phyloP scores from a whole-genome alignment of 164 flowering plant species.

The Buxus sempervirens region DNA sequence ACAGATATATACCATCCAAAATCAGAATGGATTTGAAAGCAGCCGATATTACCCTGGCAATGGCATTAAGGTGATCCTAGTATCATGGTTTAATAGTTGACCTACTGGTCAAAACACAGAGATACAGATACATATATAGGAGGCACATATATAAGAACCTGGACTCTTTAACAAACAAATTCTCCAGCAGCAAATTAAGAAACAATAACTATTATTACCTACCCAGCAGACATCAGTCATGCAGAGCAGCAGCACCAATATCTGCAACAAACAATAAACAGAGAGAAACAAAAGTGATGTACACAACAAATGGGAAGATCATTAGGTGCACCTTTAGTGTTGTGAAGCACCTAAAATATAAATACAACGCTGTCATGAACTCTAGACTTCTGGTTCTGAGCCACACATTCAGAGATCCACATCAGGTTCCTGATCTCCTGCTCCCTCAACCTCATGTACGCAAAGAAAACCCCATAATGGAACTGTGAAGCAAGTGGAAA shows the following conservation, averaged over 20 bases:
- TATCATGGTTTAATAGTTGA: too few species aligned
- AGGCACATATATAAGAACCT: too few species aligned
- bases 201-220: conserved; percentile 1
- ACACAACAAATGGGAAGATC: conserved; percentile 12
- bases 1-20: too few species aligned
- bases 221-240: background rate
- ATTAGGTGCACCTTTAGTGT: background rate
- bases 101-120: too few species aligned
- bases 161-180: too few species aligned
- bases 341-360: conserved; percentile 58
- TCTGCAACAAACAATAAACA: conserved; percentile 15
- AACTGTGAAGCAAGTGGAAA: conserved; percentile 52
- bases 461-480: conserved; percentile 93
- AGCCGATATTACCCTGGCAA: too few species aligned
- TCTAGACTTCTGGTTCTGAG: conserved; percentile 97
- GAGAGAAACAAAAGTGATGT: conserved; percentile 6
- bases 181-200: too few species aligned
- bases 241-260: conserved; percentile 6
- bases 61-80: too few species aligned
- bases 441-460: conserved; percentile 96
- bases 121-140: too few species aligned
- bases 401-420: conserved; percentile 99
- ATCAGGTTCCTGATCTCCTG: conserved; percentile 98
- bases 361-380: conserved; percentile 98
- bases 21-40: too few species aligned